Percentiles rank a stretch among this genome's conserved stretches.
These are phyloP conservation scores for Sanghuangporus weigelae DNA, from an alignment of 1,284 basidiomycete species.

Conservation along the genomic window DNA sequence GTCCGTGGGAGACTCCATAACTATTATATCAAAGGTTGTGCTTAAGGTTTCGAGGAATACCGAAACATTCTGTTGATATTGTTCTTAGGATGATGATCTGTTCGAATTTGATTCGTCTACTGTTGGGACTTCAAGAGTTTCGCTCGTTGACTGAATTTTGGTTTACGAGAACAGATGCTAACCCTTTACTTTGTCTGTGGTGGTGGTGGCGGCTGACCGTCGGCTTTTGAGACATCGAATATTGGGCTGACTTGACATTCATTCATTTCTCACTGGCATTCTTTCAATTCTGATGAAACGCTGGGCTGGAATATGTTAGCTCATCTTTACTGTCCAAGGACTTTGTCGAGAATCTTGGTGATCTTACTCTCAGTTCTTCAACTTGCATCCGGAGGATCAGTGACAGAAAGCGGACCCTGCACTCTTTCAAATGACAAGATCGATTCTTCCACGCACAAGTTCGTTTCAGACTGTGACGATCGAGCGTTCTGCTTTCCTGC, in stretches of 20 bases:
- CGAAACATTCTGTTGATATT: no score
- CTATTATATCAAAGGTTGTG: no score
- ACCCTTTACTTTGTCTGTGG: not conserved
- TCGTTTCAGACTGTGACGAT: conserved; percentile 60
- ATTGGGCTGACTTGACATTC: not conserved
- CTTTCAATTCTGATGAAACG: not conserved
- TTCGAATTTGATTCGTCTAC: no score
- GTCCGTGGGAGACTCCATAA: conserved; percentile 42
- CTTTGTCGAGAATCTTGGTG: not conserved
- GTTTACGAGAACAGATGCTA: no score
- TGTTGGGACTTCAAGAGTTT: no score
- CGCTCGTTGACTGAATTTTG: no score
- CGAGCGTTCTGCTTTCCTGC: conserved; percentile 51
- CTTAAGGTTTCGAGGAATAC: no score
- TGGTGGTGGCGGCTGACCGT: not conserved
- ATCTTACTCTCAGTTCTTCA: not conserved
- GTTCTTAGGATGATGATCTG: no score
- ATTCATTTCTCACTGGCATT: not conserved
- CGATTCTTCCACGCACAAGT: conserved; percentile 53
- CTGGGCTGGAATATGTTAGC: no score
- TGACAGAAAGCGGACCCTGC: conserved; percentile 27
- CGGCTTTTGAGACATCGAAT: not conserved
- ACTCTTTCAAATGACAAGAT: conserved; percentile 43
- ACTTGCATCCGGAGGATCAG: conserved; percentile 4
- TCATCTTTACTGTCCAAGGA: no score